phyloP scores from a whole-genome alignment of 2,329 filamentous ascomycete genomes.

The Curvularia lunata region DNA sequence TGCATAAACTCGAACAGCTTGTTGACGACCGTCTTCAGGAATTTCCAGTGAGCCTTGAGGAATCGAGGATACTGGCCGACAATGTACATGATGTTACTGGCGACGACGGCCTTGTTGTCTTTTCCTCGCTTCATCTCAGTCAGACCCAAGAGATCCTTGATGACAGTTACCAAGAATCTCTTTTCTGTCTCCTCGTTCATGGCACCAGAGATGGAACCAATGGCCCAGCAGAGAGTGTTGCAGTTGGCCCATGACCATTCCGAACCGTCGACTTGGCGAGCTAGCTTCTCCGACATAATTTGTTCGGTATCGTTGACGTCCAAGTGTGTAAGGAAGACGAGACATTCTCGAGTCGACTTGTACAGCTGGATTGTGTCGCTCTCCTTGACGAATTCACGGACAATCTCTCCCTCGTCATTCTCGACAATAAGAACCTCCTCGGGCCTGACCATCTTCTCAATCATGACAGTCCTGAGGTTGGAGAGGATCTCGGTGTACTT shows the following conservation, averaged over 20 bases:
- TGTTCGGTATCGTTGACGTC: conserved; percentile 97
- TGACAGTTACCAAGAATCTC: conserved; percentile 96
- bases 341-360: conserved; percentile 96
- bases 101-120: conserved; percentile 98
- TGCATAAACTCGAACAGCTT: conserved; percentile 99
- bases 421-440: conserved; percentile 99
- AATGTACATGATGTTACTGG: conserved; percentile 99
- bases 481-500: conserved; percentile 95
- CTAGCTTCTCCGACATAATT: conserved; percentile 99
- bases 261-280: conserved; percentile 88
- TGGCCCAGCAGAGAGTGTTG: conserved; percentile 99
- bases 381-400: conserved; percentile 98
- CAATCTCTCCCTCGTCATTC: conserved; percentile 98
- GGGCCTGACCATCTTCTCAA: conserved; percentile 98
- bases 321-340: conserved; percentile 96
- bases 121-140: conserved; percentile 99
- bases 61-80: conserved; percentile 98
- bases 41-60: conserved; percentile 99
- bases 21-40: conserved; percentile 98
- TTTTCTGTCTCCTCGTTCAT: conserved; percentile 99
- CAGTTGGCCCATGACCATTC: conserved; percentile 99
- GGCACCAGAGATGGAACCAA: conserved; percentile 95
- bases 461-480: conserved; percentile 96
- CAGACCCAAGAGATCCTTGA: conserved; percentile 94
- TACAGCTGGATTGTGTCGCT: conserved; percentile 98